These are phyloP conservation scores for Arctium minus DNA, from an alignment of 129 eudicot species.

Conservation along the genomic window DNA sequence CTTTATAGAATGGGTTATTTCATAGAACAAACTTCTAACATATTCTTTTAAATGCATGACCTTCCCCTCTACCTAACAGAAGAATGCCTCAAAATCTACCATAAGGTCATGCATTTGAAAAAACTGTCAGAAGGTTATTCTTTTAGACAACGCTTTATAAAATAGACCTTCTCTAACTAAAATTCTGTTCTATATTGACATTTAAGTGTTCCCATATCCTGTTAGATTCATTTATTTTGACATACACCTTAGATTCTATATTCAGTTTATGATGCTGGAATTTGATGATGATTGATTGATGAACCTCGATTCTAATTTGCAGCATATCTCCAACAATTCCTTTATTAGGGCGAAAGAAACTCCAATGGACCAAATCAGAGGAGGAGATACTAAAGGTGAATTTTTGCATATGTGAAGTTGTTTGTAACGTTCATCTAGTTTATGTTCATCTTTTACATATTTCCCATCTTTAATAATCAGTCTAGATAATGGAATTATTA, in stretches of 20 bases:
- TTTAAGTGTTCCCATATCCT: not conserved
- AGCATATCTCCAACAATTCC: constrained; percentile 46
- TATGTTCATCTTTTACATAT: not conserved
- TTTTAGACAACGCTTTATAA: not conserved
- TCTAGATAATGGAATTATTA: not conserved
- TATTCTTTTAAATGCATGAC: not conserved
- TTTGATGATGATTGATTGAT: not conserved
- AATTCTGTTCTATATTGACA: not conserved
- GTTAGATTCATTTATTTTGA: not conserved
- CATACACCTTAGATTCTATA: not conserved
- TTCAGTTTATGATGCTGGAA: constrained; percentile 7
- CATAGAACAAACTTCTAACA: not conserved
- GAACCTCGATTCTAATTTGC: constrained; percentile 21
- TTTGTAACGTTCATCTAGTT: not conserved
- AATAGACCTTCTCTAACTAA: not conserved
- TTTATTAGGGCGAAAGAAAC: constrained; percentile 41
- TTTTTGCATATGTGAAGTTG: not conserved
- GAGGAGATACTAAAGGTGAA: constrained; percentile 62
- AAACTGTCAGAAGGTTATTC: not conserved
- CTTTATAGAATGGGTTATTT: not conserved
- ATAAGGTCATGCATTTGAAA: not conserved
- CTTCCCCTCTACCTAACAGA: not conserved
- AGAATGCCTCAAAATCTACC: not conserved
- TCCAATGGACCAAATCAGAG: constrained; percentile 62
- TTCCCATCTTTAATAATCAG: no score